Conservation (phyloP, 495 filamentous ascomycete species). For the Tuber indicum region DNA sequence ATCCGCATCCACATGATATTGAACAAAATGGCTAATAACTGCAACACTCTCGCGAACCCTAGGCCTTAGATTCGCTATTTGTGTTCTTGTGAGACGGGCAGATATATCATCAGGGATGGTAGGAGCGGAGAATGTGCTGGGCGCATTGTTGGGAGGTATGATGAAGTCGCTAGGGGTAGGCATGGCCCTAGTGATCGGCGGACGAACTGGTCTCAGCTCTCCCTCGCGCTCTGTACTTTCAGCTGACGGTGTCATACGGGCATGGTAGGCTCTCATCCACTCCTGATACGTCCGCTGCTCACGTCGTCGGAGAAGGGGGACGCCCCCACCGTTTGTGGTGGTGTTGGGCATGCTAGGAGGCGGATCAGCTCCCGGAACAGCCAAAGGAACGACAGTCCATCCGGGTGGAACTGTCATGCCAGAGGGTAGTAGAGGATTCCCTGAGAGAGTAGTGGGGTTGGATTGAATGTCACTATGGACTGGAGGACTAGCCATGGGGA, state of each 20-base stretch:
- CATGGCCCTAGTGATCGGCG: conserved; percentile 12
- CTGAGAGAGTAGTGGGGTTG: neutral
- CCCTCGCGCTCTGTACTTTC: conserved; percentile 1
- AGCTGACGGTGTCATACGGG: conserved; percentile 23
- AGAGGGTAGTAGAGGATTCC: conserved; percentile 13
- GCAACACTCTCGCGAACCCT: conserved; percentile 22
- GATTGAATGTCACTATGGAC: neutral
- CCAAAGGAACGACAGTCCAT: conserved; percentile 40
- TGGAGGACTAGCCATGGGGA: conserved; percentile 1
- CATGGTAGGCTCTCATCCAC: conserved; percentile 36
- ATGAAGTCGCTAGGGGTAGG: conserved; percentile 14
- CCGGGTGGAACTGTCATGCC: conserved; percentile 38
- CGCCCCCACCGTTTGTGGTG: conserved; percentile 8
- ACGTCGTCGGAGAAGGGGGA: conserved; percentile 25
- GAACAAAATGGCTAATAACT: conserved; percentile 19
- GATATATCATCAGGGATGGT: conserved; percentile 9
- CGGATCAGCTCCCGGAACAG: conserved; percentile 21
- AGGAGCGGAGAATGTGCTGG: neutral
- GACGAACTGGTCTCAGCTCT: conserved; percentile 1
- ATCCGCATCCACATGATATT: conserved; percentile 13
- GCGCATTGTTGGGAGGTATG: neutral
- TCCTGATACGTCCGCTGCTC: conserved; percentile 35
- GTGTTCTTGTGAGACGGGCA: conserved; percentile 18
- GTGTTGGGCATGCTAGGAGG: conserved; percentile 3
- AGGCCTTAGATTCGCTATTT: conserved; percentile 28